phyloP scores from a whole-genome alignment of 2,329 filamentous ascomycete species.

The Pseudogymnoascus sp. region DNA sequence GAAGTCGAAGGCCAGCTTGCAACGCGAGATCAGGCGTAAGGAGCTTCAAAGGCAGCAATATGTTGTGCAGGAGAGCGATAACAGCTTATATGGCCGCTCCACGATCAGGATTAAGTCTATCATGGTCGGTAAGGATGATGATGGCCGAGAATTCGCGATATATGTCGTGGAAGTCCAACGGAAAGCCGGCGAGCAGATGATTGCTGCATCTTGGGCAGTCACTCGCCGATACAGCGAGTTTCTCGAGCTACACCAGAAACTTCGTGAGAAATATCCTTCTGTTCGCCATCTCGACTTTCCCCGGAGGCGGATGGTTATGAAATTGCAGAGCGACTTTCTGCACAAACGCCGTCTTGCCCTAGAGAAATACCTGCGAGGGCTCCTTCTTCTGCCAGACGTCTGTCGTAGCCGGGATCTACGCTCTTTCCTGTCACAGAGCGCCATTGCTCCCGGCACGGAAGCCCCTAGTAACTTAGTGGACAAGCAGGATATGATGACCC shows the following conservation, averaged over 20 bases:
- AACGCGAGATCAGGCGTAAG: constrained; percentile 86
- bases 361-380: constrained; percentile 75
- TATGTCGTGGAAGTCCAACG: constrained; percentile 90
- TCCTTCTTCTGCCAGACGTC: constrained; percentile 82
- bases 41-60: constrained; percentile 96
- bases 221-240: constrained; percentile 96
- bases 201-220: constrained; percentile 88
- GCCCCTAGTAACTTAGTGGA: constrained; percentile 48
- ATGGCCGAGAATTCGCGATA: constrained; percentile 86
- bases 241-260: constrained; percentile 84
- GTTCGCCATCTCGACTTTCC: constrained; percentile 90
- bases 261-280: constrained; percentile 77
- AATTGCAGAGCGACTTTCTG: constrained; percentile 90
- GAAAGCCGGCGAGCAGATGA: constrained; percentile 90
- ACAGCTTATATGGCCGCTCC: constrained; percentile 88
- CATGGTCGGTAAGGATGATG: constrained; percentile 83
- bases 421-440: constrained; percentile 85
- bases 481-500: constrained; percentile 82
- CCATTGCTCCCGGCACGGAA: constrained; percentile 58
- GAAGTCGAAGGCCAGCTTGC: constrained; percentile 89
- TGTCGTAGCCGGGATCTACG: constrained; percentile 89
- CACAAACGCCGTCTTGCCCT: constrained; percentile 79
- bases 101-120: constrained; percentile 86
- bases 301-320: constrained; percentile 86
- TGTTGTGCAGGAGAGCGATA: constrained; percentile 94